Percentiles rank a stretch among this genome's conserved stretches.
Conservation (phyloP, 2,329 filamentous ascomycete species). For the Metarhizium guizhouense region DNA sequence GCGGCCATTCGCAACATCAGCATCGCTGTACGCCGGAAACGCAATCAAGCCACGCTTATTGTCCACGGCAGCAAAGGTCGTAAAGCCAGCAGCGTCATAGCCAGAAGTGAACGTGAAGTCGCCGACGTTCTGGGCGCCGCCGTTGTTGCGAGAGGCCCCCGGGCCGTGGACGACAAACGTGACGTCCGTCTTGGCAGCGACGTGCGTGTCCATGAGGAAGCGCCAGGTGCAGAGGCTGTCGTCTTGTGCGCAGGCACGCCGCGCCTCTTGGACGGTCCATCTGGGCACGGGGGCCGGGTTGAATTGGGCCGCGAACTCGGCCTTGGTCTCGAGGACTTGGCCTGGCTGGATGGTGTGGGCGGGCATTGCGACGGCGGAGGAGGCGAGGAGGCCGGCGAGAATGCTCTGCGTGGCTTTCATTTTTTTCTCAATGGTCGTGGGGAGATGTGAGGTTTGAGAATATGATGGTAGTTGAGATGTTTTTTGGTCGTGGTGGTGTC, state of each 20-base stretch:
- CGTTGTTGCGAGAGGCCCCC: constrained; percentile 27
- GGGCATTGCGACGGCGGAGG: constrained; percentile 27
- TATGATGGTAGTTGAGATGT: neutral
- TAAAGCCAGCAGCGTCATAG: constrained; percentile 32
- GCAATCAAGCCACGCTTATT: constrained; percentile 32
- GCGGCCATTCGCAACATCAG: constrained; percentile 33
- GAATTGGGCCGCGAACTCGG: neutral
- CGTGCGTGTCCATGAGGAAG: constrained; percentile 32
- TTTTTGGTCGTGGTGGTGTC: neutral
- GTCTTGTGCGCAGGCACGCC: constrained; percentile 28
- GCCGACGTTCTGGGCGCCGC: constrained; percentile 35
- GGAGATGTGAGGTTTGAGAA: neutral
- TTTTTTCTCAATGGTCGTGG: neutral
- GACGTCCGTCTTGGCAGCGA: constrained; percentile 24
- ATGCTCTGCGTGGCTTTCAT: constrained; percentile 35
- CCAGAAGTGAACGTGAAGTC: constrained; percentile 38
- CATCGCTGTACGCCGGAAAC: constrained; percentile 45
- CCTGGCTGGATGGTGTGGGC: constrained; percentile 24
- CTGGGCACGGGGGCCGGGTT: constrained; percentile 19
- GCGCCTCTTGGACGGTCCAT: constrained; percentile 33
- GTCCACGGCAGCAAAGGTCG: constrained; percentile 42
- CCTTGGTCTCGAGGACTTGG: constrained; percentile 16
- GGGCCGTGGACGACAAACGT: constrained; percentile 27
- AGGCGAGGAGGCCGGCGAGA: constrained; percentile 23
- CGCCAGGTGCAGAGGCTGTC: constrained; percentile 35